These are phyloP conservation scores for Trapa bicornis DNA, from an alignment of 345 rosid species.

Conservation along the genomic window DNA sequence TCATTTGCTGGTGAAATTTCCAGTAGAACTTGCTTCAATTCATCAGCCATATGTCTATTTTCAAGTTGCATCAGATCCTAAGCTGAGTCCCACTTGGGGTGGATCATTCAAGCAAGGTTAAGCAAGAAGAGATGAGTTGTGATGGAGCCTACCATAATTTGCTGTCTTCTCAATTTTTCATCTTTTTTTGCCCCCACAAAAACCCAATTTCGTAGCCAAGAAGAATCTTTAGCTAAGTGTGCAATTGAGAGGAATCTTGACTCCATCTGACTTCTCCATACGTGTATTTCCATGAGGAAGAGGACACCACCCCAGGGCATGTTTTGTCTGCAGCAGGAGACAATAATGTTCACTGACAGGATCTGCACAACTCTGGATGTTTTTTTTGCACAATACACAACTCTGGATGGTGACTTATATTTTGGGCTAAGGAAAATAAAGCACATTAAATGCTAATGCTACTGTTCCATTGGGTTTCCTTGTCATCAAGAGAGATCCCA, in stretches of 20 bases:
- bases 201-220: not conserved
- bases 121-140: not conserved
- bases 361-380: not conserved
- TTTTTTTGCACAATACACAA: too few species aligned
- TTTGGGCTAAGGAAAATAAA: not conserved
- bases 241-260: constrained; percentile 4
- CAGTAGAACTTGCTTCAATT: not conserved
- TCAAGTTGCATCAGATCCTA: not conserved
- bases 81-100: too few species aligned
- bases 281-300: not conserved
- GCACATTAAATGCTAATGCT: not conserved
- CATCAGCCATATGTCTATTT: not conserved
- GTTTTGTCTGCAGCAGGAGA: constrained; percentile 7
- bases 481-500: not conserved
- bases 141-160: not conserved
- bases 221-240: not conserved
- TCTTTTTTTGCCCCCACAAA: not conserved
- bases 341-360: constrained; percentile 1
- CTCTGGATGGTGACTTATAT: not conserved
- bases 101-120: not conserved
- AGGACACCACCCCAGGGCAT: not conserved
- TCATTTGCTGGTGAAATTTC: not conserved
- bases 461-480: not conserved
- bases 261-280: not conserved
- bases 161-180: not conserved